Evolutionary conservation across 2,329 filamentous ascomycete genomes (phyloP).

Genomic region (Chaetomiaceae sp.): DNA sequence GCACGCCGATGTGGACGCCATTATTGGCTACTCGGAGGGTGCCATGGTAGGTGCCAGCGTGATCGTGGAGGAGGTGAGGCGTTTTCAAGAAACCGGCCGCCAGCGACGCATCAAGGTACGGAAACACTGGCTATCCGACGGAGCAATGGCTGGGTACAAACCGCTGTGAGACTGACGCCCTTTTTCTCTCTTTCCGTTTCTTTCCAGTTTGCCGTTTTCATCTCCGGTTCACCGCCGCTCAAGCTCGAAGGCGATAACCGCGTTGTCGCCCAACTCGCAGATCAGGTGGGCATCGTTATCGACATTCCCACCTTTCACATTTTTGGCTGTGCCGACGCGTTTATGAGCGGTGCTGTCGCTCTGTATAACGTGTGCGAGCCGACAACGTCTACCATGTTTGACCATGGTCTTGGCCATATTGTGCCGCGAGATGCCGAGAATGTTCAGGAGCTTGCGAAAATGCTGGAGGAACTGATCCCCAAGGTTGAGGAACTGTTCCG

Average conservation of each 20-base stretch:
- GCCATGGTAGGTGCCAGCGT: slow-evolving; percentile 27
- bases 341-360: slow-evolving; percentile 43
- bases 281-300: slow-evolving; percentile 31
- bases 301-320: slow-evolving; percentile 37
- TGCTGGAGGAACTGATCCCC: slow-evolving; percentile 21
- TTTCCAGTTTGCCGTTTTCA: slow-evolving; percentile 44
- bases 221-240: slow-evolving; percentile 39
- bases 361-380: slow-evolving; percentile 47
- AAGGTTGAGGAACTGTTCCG: slow-evolving; percentile 13
- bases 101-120: slow-evolving; percentile 22
- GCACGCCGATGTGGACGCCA: slow-evolving; percentile 26
- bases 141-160: not conserved
- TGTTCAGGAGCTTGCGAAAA: slow-evolving; percentile 25
- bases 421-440: slow-evolving; percentile 38
- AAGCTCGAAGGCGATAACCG: slow-evolving; percentile 26
- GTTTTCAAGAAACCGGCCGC: slow-evolving; percentile 4
- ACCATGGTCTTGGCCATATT: slow-evolving; percentile 49
- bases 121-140: no score
- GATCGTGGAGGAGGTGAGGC: slow-evolving; percentile 21
- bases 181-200: no score
- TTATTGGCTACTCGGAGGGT: slow-evolving; percentile 26
- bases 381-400: slow-evolving; percentile 42
- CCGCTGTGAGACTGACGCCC: not conserved
- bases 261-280: slow-evolving; percentile 29
- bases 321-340: slow-evolving; percentile 42